A percentile compares a stretch with the other conserved stretches of the same genome.
Conservation (phyloP, 1,139 yeast genomes). For the Yamadazyma dushanensis region DNA sequence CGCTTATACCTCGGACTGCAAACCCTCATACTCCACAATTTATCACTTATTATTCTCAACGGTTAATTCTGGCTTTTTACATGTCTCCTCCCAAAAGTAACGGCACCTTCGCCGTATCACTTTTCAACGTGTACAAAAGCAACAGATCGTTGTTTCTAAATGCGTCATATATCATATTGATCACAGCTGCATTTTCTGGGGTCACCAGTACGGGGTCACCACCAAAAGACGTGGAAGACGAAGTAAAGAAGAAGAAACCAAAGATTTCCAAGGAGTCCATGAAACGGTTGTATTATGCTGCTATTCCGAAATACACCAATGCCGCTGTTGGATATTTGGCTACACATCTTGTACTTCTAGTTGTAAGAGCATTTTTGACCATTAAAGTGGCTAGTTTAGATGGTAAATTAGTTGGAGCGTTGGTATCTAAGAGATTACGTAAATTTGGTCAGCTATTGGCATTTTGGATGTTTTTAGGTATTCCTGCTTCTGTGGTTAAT, state of each 20-base stretch:
- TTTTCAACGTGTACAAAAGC: constrained; percentile 41
- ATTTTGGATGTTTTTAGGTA: constrained; percentile 81
- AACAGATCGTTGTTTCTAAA: constrained; percentile 51
- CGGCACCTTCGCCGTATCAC: constrained; percentile 22
- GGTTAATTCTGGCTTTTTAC: not conserved
- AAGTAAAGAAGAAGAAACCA: constrained; percentile 21
- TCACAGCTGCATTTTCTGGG: constrained; percentile 48
- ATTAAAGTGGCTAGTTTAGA: constrained; percentile 85
- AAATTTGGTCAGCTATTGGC: constrained; percentile 63
- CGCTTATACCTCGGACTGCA: constrained; percentile 2
- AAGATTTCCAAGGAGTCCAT: constrained; percentile 38
- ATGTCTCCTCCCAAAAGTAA: constrained; percentile 7
- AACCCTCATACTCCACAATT: constrained; percentile 2
- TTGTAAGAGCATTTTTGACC: constrained; percentile 71
- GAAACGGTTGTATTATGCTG: constrained; percentile 33
- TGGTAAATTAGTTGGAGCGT: constrained; percentile 80
- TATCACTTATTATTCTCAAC: not conserved
- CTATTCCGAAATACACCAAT: constrained; percentile 37
- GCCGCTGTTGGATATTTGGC: constrained; percentile 43
- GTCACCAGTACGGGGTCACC: constrained; percentile 33
- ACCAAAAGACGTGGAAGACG: constrained; percentile 10
- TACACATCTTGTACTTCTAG: constrained; percentile 61
- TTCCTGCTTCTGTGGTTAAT: constrained; percentile 84
- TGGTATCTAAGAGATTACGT: constrained; percentile 69
- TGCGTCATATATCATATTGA: constrained; percentile 47